Evolutionary conservation across 495 filamentous ascomycete genomes (phyloP).

Genomic region (Tuber indicum): DNA sequence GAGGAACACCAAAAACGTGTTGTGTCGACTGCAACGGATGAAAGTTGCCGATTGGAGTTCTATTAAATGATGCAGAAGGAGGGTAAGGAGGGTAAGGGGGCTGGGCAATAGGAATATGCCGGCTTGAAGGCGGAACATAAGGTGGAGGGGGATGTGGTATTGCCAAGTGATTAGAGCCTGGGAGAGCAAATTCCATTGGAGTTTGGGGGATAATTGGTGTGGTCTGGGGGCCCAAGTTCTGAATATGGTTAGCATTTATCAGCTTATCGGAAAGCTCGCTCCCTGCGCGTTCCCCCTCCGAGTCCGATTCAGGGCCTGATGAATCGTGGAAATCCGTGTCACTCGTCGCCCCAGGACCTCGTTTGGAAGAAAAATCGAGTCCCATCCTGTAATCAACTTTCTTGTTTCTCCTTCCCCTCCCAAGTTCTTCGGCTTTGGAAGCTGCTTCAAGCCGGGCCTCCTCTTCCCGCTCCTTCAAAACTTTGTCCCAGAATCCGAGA

Average conservation of each 20-base stretch:
- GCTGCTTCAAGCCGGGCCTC: conserved; percentile 63
- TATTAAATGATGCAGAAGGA: neutral
- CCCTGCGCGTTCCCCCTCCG: conserved; percentile 42
- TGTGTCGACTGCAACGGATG: neutral
- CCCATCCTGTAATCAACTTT: conserved; percentile 46
- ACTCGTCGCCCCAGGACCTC: neutral
- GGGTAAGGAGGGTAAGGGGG: conserved; percentile 1
- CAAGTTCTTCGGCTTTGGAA: conserved; percentile 60
- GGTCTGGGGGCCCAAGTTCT: neutral
- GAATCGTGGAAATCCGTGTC: neutral
- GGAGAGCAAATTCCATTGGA: neutral
- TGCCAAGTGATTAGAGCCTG: neutral
- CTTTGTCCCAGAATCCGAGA: conserved; percentile 74
- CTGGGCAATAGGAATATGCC: neutral
- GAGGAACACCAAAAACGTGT: neutral
- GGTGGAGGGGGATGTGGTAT: neutral
- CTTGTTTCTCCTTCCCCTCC: conserved; percentile 64
- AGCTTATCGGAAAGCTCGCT: neutral
- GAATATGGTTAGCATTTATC: neutral
- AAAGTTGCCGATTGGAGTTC: neutral
- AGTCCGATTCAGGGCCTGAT: neutral
- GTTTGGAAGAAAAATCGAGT: conserved; percentile 44
- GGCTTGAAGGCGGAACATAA: neutral
- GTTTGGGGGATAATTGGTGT: neutral
- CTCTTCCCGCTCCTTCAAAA: conserved; percentile 72